Percentiles rank a stretch among this genome's conserved stretches.
Evolutionary conservation across 371 early-diverging fungal genomes (phyloP).

Genomic region (Apophysomyces variabilis): DNA sequence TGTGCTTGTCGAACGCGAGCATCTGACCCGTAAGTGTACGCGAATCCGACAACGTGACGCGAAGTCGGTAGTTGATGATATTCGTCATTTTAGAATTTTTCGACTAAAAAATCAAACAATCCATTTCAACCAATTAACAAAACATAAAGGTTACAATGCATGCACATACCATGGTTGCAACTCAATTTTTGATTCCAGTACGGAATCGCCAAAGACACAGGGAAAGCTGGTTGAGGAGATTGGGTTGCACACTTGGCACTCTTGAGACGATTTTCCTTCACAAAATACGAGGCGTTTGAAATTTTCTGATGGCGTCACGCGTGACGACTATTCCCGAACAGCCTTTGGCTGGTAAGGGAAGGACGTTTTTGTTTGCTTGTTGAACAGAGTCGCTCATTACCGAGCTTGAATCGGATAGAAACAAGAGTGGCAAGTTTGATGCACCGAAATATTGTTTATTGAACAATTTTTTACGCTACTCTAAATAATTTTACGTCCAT

Average conservation of each 20-base stretch:
- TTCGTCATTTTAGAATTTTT: constrained; percentile 89
- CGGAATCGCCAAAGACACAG: constrained; percentile 6
- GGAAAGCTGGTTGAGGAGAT: not conserved
- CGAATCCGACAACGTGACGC: constrained; percentile 91
- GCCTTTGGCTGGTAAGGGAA: too few relatives aligned
- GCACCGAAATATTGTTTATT: too few relatives aligned
- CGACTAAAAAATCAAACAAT: constrained; percentile 35
- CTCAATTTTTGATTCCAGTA: not conserved
- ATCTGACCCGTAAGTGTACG: constrained; percentile 94
- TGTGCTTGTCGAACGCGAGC: constrained; percentile 98
- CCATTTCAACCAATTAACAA: not conserved
- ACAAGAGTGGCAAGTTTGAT: too few relatives aligned
- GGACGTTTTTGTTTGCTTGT: too few relatives aligned
- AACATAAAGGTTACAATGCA: not conserved
- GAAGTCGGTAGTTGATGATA: constrained; percentile 93
- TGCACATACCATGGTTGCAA: constrained; percentile 4
- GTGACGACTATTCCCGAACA: too few relatives aligned
- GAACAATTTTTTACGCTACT: too few relatives aligned
- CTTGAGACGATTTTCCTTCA: not conserved
- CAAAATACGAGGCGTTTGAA: too few relatives aligned
- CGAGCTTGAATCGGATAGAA: too few relatives aligned
- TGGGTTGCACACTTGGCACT: constrained; percentile 14
- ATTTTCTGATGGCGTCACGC: too few relatives aligned
- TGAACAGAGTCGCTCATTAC: too few relatives aligned
- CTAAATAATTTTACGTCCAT: too few relatives aligned